These are phyloP conservation scores for Fallopia convolvulus DNA, from an alignment of 148 eudicot species.

Conservation along the genomic window DNA sequence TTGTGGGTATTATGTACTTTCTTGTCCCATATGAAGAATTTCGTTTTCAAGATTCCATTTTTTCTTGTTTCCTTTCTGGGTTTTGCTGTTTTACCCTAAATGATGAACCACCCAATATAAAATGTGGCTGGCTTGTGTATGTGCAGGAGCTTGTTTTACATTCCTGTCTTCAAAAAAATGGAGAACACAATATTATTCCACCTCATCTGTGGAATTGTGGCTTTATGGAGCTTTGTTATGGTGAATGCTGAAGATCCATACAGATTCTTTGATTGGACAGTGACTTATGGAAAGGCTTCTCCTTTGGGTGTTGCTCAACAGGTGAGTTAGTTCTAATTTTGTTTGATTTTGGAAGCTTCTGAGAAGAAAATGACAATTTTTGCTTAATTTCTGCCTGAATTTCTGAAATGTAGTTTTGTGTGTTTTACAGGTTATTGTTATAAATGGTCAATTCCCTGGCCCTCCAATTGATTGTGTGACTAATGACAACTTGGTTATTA, in stretches of 20 bases:
- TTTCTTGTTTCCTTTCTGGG: not conserved
- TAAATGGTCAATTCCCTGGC: constrained; percentile 97
- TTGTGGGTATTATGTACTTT: not conserved
- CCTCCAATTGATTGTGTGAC: constrained; percentile 73
- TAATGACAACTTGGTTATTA: constrained; percentile 76
- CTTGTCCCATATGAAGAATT: not conserved
- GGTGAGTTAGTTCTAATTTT: constrained; percentile 26
- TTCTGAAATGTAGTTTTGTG: not conserved
- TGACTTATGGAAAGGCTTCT: constrained; percentile 69
- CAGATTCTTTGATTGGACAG: constrained; percentile 66
- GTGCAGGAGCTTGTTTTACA: not conserved
- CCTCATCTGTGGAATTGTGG: constrained; percentile 25
- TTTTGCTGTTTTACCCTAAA: not conserved
- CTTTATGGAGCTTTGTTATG: constrained; percentile 27
- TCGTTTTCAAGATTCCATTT: not conserved
- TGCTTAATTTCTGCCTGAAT: not conserved
- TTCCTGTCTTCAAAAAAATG: constrained; percentile 23
- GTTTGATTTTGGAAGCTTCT: not conserved
- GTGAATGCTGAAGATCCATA: constrained; percentile 75
- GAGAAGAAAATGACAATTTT: not conserved
- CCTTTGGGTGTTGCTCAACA: constrained; percentile 78
- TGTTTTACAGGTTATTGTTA: constrained; percentile 59
- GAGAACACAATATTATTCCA: constrained; percentile 20
- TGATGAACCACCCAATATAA: not conserved
- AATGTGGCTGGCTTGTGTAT: not conserved